Evolutionary conservation across 345 rosid genomes (phyloP), one percentile per base, ranked within the genome.

Genomic region (Ceriops decandra): DNA sequence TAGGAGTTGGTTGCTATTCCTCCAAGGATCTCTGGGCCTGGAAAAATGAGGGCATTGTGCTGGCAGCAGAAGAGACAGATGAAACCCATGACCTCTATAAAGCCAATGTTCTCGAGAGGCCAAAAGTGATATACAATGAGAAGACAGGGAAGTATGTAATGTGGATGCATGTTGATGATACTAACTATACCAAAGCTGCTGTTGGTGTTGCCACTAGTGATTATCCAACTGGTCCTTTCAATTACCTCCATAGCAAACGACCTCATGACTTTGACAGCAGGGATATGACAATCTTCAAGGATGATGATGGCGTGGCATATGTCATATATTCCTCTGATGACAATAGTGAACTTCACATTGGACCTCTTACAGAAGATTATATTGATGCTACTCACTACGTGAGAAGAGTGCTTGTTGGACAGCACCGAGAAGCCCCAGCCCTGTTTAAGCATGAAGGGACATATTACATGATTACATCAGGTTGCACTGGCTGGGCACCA

Each of bases 141-240:
- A 83, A 68, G 60, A 87, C 95, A 0, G 81, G 80, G 21, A 91
- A 91, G 62, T 91, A 95, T 35, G 95, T 91, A 58, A 95, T 95
- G 95, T 95, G 97, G 97, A 91, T 95, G 99, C 99, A 95, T 71
- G 82, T 91, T 2, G 99, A 95, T 46, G 93, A 90, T 69, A 80
- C 81, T 63, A 91, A 90, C 86, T 95, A 95, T 74, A 95, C 99
- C 47, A 91, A 91, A 87, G 99, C 99, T 54, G 68, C 92, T 2
- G 88, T 90, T 58, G 97, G 99, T 20, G 60, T 91, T n/a, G 97
- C 96, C 27, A 47, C 82, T 42, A 87, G 96, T 26, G 80, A 87
- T 75, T 83, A 63, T 62, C 93, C 97, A 1, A 84, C 90, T 6
- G 96, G 97, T 73, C 99, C 96, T 11, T 95, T 95, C 5, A 63